Percentiles rank a stretch among this genome's conserved stretches.
These are phyloP conservation scores for Pseudogymnoascus sp. DNA, from an alignment of 2,329 filamentous ascomycete species.

Conservation along the genomic window DNA sequence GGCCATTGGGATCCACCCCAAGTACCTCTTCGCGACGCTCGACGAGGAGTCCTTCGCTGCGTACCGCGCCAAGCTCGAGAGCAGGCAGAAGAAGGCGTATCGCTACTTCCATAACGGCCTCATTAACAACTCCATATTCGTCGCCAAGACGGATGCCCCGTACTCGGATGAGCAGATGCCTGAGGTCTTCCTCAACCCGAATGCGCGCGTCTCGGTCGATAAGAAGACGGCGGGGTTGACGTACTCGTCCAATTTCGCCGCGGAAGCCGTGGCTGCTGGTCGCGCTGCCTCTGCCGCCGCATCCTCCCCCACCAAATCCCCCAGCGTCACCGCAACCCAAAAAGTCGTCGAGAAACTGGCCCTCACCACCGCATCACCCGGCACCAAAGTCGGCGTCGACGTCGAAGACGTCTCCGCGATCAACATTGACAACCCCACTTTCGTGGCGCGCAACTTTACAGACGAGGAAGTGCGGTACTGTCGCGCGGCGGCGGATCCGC, in stretches of 20 bases:
- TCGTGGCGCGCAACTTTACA: slow-evolving; percentile 93
- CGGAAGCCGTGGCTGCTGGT: slow-evolving; percentile 31
- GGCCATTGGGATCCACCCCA: slow-evolving; percentile 92
- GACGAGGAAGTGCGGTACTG: slow-evolving; percentile 78
- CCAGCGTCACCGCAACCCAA: slow-evolving; percentile 40
- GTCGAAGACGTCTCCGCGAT: slow-evolving; percentile 82
- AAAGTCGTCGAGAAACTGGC: slow-evolving; percentile 72
- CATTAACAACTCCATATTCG: slow-evolving; percentile 96
- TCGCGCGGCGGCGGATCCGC: slow-evolving; percentile 65
- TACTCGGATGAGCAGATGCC: slow-evolving; percentile 83
- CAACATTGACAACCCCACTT: slow-evolving; percentile 90
- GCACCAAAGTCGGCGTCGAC: slow-evolving; percentile 84
- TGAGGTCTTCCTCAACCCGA: slow-evolving; percentile 87
- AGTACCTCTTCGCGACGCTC: slow-evolving; percentile 90
- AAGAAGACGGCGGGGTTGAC: slow-evolving; percentile 76
- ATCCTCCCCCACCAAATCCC: slow-evolving; percentile 50
- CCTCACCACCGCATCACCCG: slow-evolving; percentile 48
- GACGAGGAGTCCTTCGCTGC: slow-evolving; percentile 73
- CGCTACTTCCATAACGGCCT: slow-evolving; percentile 97
- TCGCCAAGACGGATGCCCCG: slow-evolving; percentile 84
- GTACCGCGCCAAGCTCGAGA: slow-evolving; percentile 83
- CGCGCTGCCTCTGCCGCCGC: slow-evolving; percentile 39
- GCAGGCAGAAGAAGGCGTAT: slow-evolving; percentile 97
- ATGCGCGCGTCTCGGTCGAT: slow-evolving; percentile 74
- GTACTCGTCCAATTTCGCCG: slow-evolving; percentile 60